phyloP scores from a whole-genome alignment of 2,329 filamentous ascomycete species.

The Penicillium sumatraense region DNA sequence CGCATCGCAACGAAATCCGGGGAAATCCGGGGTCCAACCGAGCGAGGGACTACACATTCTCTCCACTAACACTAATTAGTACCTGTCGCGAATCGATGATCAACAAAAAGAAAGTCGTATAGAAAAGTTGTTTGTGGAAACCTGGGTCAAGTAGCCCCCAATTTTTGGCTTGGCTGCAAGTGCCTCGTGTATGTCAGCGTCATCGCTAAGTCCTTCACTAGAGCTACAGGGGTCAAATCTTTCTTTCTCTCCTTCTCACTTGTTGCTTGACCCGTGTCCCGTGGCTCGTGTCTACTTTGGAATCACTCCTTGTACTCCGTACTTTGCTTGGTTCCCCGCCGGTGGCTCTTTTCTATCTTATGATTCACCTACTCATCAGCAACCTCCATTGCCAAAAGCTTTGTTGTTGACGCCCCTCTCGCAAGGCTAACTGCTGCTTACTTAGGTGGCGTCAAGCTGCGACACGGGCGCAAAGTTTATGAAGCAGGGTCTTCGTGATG shows the following conservation, averaged over 20 bases:
- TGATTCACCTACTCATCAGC: too few relatives aligned
- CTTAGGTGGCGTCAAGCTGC: not conserved
- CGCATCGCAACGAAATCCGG: not conserved
- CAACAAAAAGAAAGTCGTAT: not conserved
- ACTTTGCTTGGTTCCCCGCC: not conserved
- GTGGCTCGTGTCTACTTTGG: too few relatives aligned
- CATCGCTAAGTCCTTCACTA: not conserved
- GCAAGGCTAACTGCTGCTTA: not conserved
- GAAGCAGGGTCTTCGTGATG: not conserved
- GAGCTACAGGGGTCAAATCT: not conserved
- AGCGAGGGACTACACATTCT: not conserved
- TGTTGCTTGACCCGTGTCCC: too few relatives aligned
- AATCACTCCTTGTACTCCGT: not conserved
- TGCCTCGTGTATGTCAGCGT: not conserved
- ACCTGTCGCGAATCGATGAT: too few relatives aligned
- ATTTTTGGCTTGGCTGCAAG: not conserved
- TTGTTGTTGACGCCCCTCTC: not conserved
- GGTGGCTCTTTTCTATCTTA: too few relatives aligned
- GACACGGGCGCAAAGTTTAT: not conserved
- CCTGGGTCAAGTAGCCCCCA: not conserved
- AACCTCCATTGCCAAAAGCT: not conserved
- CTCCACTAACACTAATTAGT: not conserved
- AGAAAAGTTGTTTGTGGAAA: too few relatives aligned
- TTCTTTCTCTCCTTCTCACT: not conserved
- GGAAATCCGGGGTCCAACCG: not conserved